Conservation (phyloP, 2,329 filamentous ascomycete genomes). For the Aspergillaceae sp. region DNA sequence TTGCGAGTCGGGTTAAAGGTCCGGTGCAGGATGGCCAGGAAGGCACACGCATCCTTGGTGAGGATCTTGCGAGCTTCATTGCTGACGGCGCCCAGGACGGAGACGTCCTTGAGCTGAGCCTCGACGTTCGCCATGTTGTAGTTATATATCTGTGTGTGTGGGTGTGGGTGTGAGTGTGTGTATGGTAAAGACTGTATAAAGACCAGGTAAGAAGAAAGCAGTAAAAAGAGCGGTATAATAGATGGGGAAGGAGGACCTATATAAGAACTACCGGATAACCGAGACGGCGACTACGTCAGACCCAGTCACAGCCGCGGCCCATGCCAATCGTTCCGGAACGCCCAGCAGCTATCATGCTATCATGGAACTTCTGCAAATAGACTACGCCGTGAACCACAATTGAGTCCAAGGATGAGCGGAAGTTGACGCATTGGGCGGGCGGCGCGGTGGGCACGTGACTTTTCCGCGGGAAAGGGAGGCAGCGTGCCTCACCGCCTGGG, state of each 20-base stretch:
- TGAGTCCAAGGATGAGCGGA: slow-evolving; percentile 9
- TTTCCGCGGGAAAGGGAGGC: slow-evolving; percentile 12
- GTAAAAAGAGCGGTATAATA: background rate
- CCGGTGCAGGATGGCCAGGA: slow-evolving; percentile 88
- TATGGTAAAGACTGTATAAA: background rate
- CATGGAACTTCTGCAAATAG: too few species aligned
- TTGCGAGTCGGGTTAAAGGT: slow-evolving; percentile 89
- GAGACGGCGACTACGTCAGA: slow-evolving; percentile 12
- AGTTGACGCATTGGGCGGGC: slow-evolving; percentile 2
- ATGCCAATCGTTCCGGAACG: slow-evolving; percentile 3
- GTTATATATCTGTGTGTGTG: background rate
- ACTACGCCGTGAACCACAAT: too few species aligned
- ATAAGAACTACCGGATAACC: slow-evolving; percentile 2
- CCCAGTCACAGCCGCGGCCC: slow-evolving; percentile 15
- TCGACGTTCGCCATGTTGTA: slow-evolving; percentile 60
- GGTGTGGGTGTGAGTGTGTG: background rate
- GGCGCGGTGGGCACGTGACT: slow-evolving; percentile 8
- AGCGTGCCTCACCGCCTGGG: too few species aligned
- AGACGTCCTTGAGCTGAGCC: slow-evolving; percentile 75
- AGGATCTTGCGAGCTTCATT: slow-evolving; percentile 82
- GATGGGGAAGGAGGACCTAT: slow-evolving; percentile 1
- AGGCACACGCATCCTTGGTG: slow-evolving; percentile 79
- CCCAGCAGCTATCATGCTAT: background rate
- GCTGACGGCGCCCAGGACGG: slow-evolving; percentile 70
- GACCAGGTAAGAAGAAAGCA: background rate